A percentile compares a stretch with the other conserved stretches of the same genome.
Conservation (phyloP, 768 basidiomycete genomes). For the Termitomyces sp. region DNA sequence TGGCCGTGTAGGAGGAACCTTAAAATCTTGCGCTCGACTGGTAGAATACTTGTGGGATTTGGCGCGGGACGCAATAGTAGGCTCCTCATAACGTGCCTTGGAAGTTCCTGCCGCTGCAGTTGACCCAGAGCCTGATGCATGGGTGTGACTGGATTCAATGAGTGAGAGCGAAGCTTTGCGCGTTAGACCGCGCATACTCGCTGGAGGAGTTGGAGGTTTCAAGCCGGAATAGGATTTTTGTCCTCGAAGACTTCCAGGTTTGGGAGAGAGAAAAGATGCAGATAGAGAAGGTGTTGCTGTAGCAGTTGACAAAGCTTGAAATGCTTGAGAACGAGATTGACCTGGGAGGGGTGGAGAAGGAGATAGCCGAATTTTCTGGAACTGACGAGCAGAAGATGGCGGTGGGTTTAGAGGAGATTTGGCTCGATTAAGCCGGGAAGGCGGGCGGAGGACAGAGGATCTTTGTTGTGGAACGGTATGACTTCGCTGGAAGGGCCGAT, state of each 20-base stretch:
- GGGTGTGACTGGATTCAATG: slow-evolving; percentile 52
- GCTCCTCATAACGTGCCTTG: slow-evolving; percentile 64
- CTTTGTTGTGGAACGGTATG: slow-evolving; percentile 54
- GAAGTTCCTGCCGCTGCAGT: slow-evolving; percentile 27
- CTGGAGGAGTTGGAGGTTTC: slow-evolving; percentile 70
- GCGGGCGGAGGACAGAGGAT: slow-evolving; percentile 50
- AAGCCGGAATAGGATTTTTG: slow-evolving; percentile 84
- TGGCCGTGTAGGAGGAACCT: slow-evolving; percentile 71
- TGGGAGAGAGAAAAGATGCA: slow-evolving; percentile 56
- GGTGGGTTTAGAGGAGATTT: slow-evolving; percentile 72
- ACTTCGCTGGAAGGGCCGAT: slow-evolving; percentile 45
- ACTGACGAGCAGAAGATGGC: slow-evolving; percentile 61
- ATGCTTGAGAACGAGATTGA: slow-evolving; percentile 53
- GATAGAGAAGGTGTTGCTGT: slow-evolving; percentile 44
- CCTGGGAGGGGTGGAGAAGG: slow-evolving; percentile 64
- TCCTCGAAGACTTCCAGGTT: slow-evolving; percentile 70
- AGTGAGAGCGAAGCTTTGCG: slow-evolving; percentile 79
- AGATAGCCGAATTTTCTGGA: slow-evolving; percentile 62
- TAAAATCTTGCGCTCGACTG: slow-evolving; percentile 61
- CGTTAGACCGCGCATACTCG: slow-evolving; percentile 53
- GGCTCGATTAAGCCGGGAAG: slow-evolving; percentile 61
- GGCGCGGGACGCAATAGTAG: slow-evolving; percentile 79
- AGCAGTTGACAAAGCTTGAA: slow-evolving; percentile 49
- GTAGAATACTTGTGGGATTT: slow-evolving; percentile 65
- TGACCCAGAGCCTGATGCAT: slow-evolving; percentile 51